A percentile compares a stretch with the other conserved stretches of the same genome.
phyloP scores from a whole-genome alignment of 1,284 basidiomycete species.

The Anthracocystis setariae region DNA sequence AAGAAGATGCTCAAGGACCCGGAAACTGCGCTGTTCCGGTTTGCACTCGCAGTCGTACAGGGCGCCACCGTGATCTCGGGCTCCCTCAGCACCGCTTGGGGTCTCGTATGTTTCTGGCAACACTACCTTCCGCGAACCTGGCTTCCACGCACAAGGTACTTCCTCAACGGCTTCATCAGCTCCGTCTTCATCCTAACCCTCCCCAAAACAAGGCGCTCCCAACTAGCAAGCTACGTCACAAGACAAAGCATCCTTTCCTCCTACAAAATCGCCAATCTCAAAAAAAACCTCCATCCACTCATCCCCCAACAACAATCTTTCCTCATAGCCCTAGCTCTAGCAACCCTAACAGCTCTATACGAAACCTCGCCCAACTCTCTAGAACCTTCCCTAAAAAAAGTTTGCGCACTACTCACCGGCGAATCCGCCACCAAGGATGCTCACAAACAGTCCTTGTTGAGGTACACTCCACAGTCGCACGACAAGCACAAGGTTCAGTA shows the following conservation, averaged over 20 bases:
- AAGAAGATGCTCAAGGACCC: slow-evolving; percentile 53
- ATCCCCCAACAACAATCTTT: slow-evolving; percentile 34
- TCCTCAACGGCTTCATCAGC: slow-evolving; percentile 57
- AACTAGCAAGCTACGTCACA: slow-evolving; percentile 50
- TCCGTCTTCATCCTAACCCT: slow-evolving; percentile 57
- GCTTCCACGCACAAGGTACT: slow-evolving; percentile 48
- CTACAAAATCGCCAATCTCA: slow-evolving; percentile 32
- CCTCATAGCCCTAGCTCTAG: slow-evolving; percentile 46
- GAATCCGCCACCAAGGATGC: slow-evolving; percentile 15
- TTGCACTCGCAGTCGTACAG: slow-evolving; percentile 48
- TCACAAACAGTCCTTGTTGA: slow-evolving; percentile 23
- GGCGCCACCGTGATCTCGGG: slow-evolving; percentile 63
- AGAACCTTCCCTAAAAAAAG: slow-evolving; percentile 7
- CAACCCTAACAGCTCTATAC: slow-evolving; percentile 41
- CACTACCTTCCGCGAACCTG: slow-evolving; percentile 55
- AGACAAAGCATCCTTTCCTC: slow-evolving; percentile 33
- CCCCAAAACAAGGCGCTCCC: slow-evolving; percentile 32
- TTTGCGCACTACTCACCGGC: slow-evolving; percentile 23
- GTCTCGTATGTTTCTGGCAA: slow-evolving; percentile 57
- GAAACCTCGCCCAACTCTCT: slow-evolving; percentile 46
- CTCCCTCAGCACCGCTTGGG: slow-evolving; percentile 59
- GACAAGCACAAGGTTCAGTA: not conserved
- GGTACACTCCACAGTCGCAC: not conserved
- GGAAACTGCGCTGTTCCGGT: slow-evolving; percentile 57
- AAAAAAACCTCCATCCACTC: no score